These are phyloP conservation scores for Globisporangium canariense DNA, from an alignment of 352 stramenopile genomes.

Conservation along the genomic window DNA sequence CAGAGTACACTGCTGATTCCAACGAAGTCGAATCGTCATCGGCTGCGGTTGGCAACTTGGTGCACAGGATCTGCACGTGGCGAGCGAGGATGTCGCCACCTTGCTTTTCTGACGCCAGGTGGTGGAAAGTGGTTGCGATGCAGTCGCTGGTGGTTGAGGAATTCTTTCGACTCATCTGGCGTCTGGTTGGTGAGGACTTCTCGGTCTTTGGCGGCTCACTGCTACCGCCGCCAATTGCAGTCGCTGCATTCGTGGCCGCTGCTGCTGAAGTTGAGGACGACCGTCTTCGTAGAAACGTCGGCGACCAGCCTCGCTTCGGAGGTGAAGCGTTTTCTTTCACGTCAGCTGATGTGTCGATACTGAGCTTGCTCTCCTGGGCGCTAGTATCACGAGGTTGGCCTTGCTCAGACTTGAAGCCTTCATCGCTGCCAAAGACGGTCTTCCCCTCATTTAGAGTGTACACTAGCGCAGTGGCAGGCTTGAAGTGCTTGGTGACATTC, in stretches of 20 bases:
- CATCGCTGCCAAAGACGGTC: constrained; percentile 41
- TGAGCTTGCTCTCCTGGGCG: constrained; percentile 3
- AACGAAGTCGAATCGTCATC: neutral
- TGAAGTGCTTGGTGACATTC: constrained; percentile 33
- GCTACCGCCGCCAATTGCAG: neutral
- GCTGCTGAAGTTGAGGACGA: constrained; percentile 24
- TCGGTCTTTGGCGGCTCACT: neutral
- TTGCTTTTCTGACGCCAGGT: constrained; percentile 19
- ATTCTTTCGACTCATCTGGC: neutral
- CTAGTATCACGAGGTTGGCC: constrained; percentile 13
- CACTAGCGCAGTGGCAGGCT: constrained; percentile 29
- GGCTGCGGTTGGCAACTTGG: neutral
- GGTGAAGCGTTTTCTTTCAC: constrained; percentile 6
- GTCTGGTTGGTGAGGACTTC: neutral
- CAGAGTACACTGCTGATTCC: neutral
- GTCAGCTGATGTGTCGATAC: neutral
- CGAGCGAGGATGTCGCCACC: constrained; percentile 21
- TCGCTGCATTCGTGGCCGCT: constrained; percentile 2
- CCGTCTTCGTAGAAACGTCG: constrained; percentile 30
- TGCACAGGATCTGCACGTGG: constrained; percentile 32
- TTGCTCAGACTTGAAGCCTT: constrained; percentile 15
- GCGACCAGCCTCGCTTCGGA: constrained; percentile 37
- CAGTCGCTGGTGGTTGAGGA: neutral
- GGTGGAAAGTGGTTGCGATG: constrained; percentile 16
- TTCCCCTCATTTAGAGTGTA: constrained; percentile 41